A percentile compares a stretch with the other conserved stretches of the same genome.
Conservation (phyloP, 306 rosid species). For the Corylus heterophylla region DNA sequence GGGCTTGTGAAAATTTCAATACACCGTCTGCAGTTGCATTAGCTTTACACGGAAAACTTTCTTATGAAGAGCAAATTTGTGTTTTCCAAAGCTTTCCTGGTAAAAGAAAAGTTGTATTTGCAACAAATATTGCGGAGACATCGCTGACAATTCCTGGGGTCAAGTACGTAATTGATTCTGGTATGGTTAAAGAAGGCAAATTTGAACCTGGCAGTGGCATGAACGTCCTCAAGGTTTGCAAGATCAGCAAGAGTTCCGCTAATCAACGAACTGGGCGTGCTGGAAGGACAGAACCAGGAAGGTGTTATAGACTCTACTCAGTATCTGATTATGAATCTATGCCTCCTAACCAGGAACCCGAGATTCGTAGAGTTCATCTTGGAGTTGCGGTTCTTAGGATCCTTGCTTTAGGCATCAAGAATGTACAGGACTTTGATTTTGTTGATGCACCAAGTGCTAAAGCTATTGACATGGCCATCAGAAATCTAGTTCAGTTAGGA, state of each 20-base stretch:
- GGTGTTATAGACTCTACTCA: slow-evolving; percentile 85
- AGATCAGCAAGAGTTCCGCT: slow-evolving; percentile 92
- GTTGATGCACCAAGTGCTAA: slow-evolving; percentile 86
- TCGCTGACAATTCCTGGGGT: slow-evolving; percentile 97
- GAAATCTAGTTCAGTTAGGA: slow-evolving; percentile 73
- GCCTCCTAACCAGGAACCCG: slow-evolving; percentile 87
- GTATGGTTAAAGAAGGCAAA: slow-evolving; percentile 77
- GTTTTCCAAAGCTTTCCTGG: slow-evolving; percentile 72
- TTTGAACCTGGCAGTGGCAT: slow-evolving; percentile 87
- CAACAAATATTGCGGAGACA: slow-evolving; percentile 95
- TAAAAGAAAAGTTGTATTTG: slow-evolving; percentile 78
- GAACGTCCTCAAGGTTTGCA: slow-evolving; percentile 85
- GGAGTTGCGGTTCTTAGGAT: slow-evolving; percentile 92
- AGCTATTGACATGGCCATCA: slow-evolving; percentile 78
- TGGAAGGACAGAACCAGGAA: slow-evolving; percentile 93
- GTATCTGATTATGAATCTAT: slow-evolving; percentile 67
- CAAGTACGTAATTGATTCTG: slow-evolving; percentile 86
- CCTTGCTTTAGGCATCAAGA: slow-evolving; percentile 79
- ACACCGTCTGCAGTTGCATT: slow-evolving; percentile 62
- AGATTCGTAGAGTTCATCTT: slow-evolving; percentile 94
- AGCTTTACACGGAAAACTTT: slow-evolving; percentile 87
- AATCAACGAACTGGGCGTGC: slow-evolving; percentile 96
- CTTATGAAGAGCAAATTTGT: slow-evolving; percentile 68
- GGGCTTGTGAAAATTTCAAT: slow-evolving; percentile 77
- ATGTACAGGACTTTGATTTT: slow-evolving; percentile 75